phyloP scores from a whole-genome alignment of 2,329 filamentous ascomycete genomes.

The Fusarium acutatum region DNA sequence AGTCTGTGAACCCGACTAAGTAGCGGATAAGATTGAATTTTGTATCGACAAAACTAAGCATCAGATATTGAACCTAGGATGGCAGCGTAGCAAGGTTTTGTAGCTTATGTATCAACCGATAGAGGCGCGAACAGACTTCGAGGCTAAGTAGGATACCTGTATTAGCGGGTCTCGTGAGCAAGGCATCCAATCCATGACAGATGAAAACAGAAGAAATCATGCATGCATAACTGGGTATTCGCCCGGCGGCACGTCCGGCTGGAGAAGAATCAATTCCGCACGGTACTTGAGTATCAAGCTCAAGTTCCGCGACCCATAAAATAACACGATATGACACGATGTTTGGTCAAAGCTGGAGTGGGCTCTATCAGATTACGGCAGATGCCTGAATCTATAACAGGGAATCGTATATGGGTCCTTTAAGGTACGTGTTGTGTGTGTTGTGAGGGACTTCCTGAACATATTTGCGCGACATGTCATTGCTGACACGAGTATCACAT shows the following conservation, averaged over 20 bases:
- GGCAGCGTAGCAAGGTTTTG: background rate
- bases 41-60: background rate
- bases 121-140: background rate
- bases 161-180: background rate
- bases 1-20: background rate
- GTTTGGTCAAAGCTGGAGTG: constrained; percentile 9
- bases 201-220: background rate
- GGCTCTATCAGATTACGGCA: constrained; percentile 7
- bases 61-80: background rate
- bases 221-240: background rate
- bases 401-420: constrained; percentile 12
- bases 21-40: too few relatives aligned
- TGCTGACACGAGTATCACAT: background rate
- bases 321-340: constrained; percentile 12
- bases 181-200: background rate
- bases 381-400: constrained; percentile 19
- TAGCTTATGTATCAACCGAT: background rate
- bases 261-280: background rate
- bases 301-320: background rate
- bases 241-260: background rate
- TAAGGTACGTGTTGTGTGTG: background rate
- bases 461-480: background rate
- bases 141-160: background rate
- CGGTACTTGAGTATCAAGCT: background rate
- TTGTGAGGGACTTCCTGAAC: background rate